Evolutionary conservation across 768 basidiomycete species (phyloP).

Genomic region (Suillus alpinus): DNA sequence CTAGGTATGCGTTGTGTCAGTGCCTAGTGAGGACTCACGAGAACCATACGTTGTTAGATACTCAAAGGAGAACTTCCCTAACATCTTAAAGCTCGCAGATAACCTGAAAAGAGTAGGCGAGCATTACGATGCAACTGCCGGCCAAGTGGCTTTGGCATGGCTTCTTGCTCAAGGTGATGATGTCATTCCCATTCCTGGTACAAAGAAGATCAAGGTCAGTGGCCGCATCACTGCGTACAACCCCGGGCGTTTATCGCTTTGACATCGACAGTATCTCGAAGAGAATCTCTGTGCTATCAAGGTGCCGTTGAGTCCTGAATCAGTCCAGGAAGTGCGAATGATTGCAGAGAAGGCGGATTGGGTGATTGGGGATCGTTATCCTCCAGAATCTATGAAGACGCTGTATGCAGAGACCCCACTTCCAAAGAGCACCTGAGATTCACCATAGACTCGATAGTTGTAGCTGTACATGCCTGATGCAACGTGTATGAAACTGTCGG

Average conservation of each 20-base stretch:
- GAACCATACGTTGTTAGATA: conserved; percentile 26
- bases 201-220: conserved; percentile 30
- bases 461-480: too few relatives aligned
- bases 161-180: conserved; percentile 37
- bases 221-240: not conserved
- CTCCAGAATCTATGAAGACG: not conserved
- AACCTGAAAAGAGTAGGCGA: conserved; percentile 31
- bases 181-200: conserved; percentile 42
- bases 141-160: conserved; percentile 42
- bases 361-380: conserved; percentile 5
- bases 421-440: not conserved
- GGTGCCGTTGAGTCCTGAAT: conserved; percentile 35
- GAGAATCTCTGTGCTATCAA: conserved; percentile 41
- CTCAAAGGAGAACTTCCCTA: conserved; percentile 44
- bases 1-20: conserved; percentile 26
- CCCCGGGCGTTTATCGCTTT: not conserved
- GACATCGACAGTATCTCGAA: conserved; percentile 34
- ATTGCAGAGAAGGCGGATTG: conserved; percentile 32
- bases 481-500: too few relatives aligned
- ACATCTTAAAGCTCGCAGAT: conserved; percentile 38
- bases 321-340: conserved; percentile 34
- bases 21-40: conserved; percentile 27
- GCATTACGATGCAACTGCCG: conserved; percentile 33
- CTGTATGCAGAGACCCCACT: not conserved
- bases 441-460: not conserved